Conservation (phyloP, 768 basidiomycete species). For the Agaricus bisporus region DNA sequence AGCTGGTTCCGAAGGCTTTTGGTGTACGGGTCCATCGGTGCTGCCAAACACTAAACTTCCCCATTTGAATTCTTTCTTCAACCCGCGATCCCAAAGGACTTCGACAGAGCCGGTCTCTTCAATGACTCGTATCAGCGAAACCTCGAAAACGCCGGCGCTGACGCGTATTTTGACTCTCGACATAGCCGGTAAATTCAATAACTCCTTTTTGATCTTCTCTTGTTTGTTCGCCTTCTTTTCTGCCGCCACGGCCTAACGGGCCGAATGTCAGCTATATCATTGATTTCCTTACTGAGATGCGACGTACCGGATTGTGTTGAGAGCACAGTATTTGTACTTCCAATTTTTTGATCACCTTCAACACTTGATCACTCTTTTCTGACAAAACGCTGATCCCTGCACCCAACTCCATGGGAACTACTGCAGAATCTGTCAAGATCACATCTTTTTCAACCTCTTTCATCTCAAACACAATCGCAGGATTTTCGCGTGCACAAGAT, state of each 20-base stretch:
- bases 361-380: constrained; percentile 24
- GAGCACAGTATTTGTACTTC: constrained; percentile 76
- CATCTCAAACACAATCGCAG: constrained; percentile 51
- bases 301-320: constrained; percentile 86
- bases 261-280: neutral
- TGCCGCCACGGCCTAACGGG: constrained; percentile 59
- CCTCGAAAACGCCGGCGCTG: constrained; percentile 81
- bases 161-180: constrained; percentile 81
- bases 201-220: constrained; percentile 63
- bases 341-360: constrained; percentile 69
- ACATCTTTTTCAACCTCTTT: constrained; percentile 80
- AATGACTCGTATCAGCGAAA: constrained; percentile 66
- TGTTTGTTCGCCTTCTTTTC: constrained; percentile 71
- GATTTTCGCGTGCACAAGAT: constrained; percentile 70
- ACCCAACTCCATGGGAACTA: constrained; percentile 27
- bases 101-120: constrained; percentile 68
- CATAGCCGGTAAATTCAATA: constrained; percentile 65
- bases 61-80: constrained; percentile 80
- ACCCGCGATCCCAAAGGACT: constrained; percentile 74
- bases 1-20: constrained; percentile 57
- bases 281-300: neutral
- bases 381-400: constrained; percentile 3
- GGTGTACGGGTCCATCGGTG: constrained; percentile 62
- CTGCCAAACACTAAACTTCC: constrained; percentile 73
- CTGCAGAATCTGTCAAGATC: constrained; percentile 45